phyloP scores from a whole-genome alignment of 768 basidiomycete genomes.

The Coprinopsis sp. region DNA sequence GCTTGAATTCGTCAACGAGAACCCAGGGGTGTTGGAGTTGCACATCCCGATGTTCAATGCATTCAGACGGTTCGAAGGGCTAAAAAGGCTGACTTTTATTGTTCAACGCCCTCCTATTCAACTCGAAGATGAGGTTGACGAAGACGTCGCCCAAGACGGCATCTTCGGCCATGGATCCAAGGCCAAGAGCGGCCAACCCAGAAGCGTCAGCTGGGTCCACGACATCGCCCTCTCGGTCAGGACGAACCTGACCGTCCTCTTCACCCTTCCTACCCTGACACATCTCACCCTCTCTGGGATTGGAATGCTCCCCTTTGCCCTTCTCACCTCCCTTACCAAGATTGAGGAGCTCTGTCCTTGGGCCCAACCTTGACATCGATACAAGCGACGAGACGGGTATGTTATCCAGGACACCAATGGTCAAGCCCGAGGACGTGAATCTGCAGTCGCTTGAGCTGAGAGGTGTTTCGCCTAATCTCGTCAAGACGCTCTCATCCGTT shows the following conservation, averaged over 20 bases:
- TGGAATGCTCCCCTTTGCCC: background rate
- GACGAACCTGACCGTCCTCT: background rate
- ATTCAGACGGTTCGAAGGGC: background rate
- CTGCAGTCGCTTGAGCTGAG: background rate
- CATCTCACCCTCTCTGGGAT: slow-evolving; percentile 1
- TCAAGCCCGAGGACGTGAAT: background rate
- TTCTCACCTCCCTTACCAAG: background rate
- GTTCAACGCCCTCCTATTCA: too few relatives aligned
- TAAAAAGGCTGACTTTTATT: background rate
- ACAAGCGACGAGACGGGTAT: background rate
- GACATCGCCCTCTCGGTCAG: background rate
- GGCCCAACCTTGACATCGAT: background rate
- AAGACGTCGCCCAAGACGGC: too few relatives aligned
- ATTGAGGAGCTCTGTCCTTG: background rate
- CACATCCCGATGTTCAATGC: slow-evolving; percentile 2
- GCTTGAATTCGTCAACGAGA: background rate
- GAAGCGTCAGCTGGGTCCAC: background rate
- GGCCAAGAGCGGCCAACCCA: background rate
- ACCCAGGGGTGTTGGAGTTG: background rate
- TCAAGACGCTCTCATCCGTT: background rate
- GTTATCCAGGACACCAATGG: background rate
- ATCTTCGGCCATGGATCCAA: too few relatives aligned
- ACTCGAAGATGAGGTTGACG: too few relatives aligned
- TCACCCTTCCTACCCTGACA: background rate
- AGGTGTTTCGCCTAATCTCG: background rate